phyloP scores from a whole-genome alignment of 2,329 filamentous ascomycete species.

The Thielaviopsis euricoi region DNA sequence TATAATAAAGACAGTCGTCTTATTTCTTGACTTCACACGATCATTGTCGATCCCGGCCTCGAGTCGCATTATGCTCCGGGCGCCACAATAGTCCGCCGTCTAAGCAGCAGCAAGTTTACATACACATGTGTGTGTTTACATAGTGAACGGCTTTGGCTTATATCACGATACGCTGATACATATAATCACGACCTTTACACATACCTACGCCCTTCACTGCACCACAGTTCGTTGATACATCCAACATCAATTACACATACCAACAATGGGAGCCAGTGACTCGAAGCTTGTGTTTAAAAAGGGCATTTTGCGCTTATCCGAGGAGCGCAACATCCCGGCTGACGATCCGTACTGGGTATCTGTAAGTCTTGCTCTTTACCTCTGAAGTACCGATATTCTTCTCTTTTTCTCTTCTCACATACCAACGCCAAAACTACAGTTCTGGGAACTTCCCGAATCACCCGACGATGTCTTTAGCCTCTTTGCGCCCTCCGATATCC shows the following conservation, averaged over 20 bases:
- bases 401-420: constrained; percentile 5
- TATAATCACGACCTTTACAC: too few relatives aligned
- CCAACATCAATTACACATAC: too few relatives aligned
- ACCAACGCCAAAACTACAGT: constrained; percentile 35
- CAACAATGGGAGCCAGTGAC: constrained; percentile 82
- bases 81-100: too few relatives aligned
- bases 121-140: too few relatives aligned
- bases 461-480: constrained; percentile 93
- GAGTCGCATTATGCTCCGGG: background rate
- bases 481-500: constrained; percentile 77
- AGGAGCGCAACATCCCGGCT: constrained; percentile 71
- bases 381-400: too few relatives aligned
- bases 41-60: background rate
- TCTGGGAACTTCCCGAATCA: constrained; percentile 94
- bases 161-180: background rate
- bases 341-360: constrained; percentile 89
- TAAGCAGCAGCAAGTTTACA: too few relatives aligned
- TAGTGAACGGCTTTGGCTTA: background rate
- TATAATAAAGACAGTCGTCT: background rate
- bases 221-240: too few relatives aligned
- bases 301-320: constrained; percentile 91
- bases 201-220: too few relatives aligned
- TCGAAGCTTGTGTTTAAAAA: constrained; percentile 98
- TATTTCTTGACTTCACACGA: background rate
- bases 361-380: constrained; percentile 34